Percentiles rank a stretch among this genome's conserved stretches.
These are phyloP conservation scores for Tuber brumale DNA, from an alignment of 495 filamentous ascomycete species.

Conservation along the genomic window DNA sequence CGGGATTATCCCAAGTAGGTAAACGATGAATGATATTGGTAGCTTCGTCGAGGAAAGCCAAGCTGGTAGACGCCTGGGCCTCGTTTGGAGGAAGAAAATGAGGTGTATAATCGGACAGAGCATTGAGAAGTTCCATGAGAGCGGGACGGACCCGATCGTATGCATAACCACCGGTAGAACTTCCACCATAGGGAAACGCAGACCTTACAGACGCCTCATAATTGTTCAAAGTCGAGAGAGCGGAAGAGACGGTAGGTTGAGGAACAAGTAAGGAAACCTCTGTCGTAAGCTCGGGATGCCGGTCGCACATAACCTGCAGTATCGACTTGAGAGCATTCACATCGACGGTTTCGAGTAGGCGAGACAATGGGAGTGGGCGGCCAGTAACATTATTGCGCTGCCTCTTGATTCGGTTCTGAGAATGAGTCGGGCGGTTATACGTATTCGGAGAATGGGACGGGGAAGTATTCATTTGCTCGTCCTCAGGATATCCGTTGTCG, in stretches of 20 bases:
- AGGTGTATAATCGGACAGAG: slow-evolving; percentile 85
- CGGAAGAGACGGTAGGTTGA: slow-evolving; percentile 70
- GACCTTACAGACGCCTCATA: slow-evolving; percentile 70
- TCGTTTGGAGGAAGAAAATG: slow-evolving; percentile 93
- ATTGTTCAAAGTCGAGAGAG: slow-evolving; percentile 67
- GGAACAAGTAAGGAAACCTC: slow-evolving; percentile 83
- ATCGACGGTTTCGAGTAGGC: slow-evolving; percentile 85
- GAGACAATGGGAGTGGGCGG: slow-evolving; percentile 69
- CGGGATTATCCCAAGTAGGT: slow-evolving; percentile 76
- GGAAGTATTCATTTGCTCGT: slow-evolving; percentile 37
- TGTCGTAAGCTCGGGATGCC: slow-evolving; percentile 70
- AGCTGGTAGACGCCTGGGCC: slow-evolving; percentile 64
- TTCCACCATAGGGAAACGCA: slow-evolving; percentile 81
- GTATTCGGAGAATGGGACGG: slow-evolving; percentile 22
- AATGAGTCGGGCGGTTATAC: slow-evolving; percentile 12
- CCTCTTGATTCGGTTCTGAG: slow-evolving; percentile 20
- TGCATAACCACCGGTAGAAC: slow-evolving; percentile 79
- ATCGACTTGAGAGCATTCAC: slow-evolving; percentile 72
- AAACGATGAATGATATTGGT: slow-evolving; percentile 84
- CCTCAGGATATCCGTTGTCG: slow-evolving; percentile 29
- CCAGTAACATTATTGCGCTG: slow-evolving; percentile 60
- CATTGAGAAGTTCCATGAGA: slow-evolving; percentile 73
- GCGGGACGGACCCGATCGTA: slow-evolving; percentile 87
- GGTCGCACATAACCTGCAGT: slow-evolving; percentile 78
- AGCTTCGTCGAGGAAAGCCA: slow-evolving; percentile 79